phyloP scores from a whole-genome alignment of 2,329 filamentous ascomycete genomes.

The Phyllachora maydis region DNA sequence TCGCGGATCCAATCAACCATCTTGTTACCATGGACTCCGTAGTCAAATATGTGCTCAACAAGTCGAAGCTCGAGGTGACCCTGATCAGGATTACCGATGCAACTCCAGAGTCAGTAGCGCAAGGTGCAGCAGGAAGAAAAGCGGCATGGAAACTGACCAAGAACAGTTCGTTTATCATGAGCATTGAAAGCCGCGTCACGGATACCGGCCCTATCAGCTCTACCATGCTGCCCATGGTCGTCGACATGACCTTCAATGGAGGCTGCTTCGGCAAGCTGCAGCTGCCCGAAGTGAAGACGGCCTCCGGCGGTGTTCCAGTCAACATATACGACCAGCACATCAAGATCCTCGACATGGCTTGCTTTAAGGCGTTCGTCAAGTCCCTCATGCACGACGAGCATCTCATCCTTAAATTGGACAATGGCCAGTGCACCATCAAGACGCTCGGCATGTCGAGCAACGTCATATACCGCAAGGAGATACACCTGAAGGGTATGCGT shows the following conservation, averaged over 20 bases:
- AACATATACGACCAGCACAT: constrained; percentile 9
- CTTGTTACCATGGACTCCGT: constrained; percentile 8
- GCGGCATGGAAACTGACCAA: constrained; percentile 1
- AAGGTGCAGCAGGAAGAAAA: not conserved
- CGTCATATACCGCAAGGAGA: constrained; percentile 9
- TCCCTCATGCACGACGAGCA: constrained; percentile 10
- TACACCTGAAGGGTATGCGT: constrained; percentile 10
- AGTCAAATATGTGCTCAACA: constrained; percentile 10
- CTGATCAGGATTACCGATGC: constrained; percentile 11
- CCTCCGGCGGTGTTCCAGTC: constrained; percentile 9
- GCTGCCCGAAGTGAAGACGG: constrained; percentile 10
- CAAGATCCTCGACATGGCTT: constrained; percentile 9
- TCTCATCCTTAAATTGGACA: constrained; percentile 10
- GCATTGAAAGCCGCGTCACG: constrained; percentile 10
- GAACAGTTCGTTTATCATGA: constrained; percentile 10
- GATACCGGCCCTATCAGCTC: constrained; percentile 11
- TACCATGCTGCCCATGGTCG: constrained; percentile 9
- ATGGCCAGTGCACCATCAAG: constrained; percentile 8
- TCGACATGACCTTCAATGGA: constrained; percentile 11
- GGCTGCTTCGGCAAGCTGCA: constrained; percentile 10
- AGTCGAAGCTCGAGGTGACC: constrained; percentile 9
- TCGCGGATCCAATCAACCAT: too few relatives aligned
- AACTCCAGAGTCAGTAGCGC: constrained; percentile 10
- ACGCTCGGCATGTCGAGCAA: constrained; percentile 7
- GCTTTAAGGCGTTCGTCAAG: constrained; percentile 11